Evolutionary conservation across 164 flowering plant genomes (phyloP).

Genomic region (Echeveria elegans): DNA sequence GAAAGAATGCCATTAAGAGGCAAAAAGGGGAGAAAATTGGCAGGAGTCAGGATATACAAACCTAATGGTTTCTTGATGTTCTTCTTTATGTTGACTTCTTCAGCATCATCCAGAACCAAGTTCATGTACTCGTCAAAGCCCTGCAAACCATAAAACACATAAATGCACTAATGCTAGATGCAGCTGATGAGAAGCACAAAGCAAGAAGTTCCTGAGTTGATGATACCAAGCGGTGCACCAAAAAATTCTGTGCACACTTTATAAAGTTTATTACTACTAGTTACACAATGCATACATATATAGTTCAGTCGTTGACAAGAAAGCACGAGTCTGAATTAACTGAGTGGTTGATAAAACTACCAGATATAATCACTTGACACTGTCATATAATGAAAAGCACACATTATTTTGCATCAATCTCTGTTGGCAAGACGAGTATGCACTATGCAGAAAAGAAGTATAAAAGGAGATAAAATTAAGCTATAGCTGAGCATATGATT

Average conservation of each 20-base stretch:
- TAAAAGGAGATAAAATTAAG: too few species aligned
- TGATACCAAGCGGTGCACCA: neutral
- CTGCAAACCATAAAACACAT: slow-evolving; percentile 17
- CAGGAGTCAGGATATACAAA: neutral
- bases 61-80: slow-evolving; percentile 12
- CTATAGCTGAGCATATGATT: neutral
- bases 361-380: too few species aligned
- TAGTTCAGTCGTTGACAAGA: too few species aligned
- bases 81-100: slow-evolving; percentile 42
- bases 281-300: too few species aligned
- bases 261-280: too few species aligned
- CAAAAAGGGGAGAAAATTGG: neutral
- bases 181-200: neutral
- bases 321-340: too few species aligned
- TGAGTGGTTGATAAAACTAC: too few species aligned
- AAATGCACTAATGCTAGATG: neutral
- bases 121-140: slow-evolving; percentile 98
- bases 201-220: neutral
- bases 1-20: neutral
- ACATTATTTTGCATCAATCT: too few species aligned
- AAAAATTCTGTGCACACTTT: too few species aligned
- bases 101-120: slow-evolving; percentile 85
- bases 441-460: too few species aligned
- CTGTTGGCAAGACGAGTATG: too few species aligned
- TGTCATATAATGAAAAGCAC: too few species aligned